These are phyloP conservation scores for Mortierella hygrophila DNA, from an alignment of 192 early-diverging fungal genomes.

Conservation along the genomic window DNA sequence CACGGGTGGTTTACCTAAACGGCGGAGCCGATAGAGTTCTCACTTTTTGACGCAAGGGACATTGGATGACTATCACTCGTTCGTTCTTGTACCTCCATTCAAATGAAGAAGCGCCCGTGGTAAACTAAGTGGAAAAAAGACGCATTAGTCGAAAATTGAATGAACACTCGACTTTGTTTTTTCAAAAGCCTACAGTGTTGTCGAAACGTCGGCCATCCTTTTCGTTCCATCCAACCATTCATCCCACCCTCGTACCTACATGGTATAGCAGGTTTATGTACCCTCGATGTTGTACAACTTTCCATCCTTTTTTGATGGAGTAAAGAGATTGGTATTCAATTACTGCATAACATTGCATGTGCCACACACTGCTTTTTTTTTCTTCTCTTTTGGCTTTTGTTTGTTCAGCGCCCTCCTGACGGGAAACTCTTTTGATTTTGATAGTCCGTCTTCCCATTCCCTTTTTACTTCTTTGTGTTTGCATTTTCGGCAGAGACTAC, in stretches of 20 bases:
- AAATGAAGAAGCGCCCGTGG: not conserved
- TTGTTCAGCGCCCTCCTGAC: not conserved
- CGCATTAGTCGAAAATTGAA: not conserved
- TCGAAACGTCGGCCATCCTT: no score
- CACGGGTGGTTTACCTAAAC: not conserved
- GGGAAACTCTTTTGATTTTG: not conserved
- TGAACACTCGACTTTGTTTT: not conserved
- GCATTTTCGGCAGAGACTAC: not conserved
- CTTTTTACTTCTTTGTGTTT: not conserved
- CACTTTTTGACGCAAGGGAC: slow-evolving; percentile 6
- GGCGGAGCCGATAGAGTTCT: not conserved
- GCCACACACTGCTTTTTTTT: no score
- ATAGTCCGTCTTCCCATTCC: not conserved
- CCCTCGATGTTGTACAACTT: no score
- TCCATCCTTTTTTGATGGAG: no score
- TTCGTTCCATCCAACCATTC: no score
- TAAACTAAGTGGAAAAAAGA: not conserved
- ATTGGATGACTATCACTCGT: not conserved
- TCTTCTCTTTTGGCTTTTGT: not conserved
- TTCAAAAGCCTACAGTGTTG: no score
- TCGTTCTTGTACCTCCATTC: not conserved
- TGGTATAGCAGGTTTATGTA: no score
- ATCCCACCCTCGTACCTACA: no score
- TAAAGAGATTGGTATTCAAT: no score
- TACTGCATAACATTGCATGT: no score